Evolutionary conservation across 1,139 yeast genomes (phyloP).

Genomic region (Saccharomyces hybrid): DNA sequence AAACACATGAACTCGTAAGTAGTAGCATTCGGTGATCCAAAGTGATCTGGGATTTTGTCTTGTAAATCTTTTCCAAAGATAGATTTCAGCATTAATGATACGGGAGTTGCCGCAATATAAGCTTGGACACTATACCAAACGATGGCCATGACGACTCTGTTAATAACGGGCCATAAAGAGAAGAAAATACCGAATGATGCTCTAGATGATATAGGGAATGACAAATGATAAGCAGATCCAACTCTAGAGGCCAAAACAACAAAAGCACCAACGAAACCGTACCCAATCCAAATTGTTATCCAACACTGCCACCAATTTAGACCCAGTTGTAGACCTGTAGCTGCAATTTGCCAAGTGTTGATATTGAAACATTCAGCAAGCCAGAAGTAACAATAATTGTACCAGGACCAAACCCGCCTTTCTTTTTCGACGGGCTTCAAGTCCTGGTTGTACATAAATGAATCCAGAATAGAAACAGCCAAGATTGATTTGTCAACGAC

Average conservation of each 20-base stretch:
- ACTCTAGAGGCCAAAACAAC: slow-evolving; percentile 59
- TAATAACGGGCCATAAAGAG: slow-evolving; percentile 70
- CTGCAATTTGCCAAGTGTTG: slow-evolving; percentile 86
- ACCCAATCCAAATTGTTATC: slow-evolving; percentile 76
- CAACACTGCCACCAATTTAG: slow-evolving; percentile 87
- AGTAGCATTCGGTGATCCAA: slow-evolving; percentile 47
- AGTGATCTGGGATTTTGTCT: slow-evolving; percentile 43
- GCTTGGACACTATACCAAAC: slow-evolving; percentile 83
- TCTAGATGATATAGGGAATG: slow-evolving; percentile 70
- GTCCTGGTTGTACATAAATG: slow-evolving; percentile 63
- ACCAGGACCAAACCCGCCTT: slow-evolving; percentile 76
- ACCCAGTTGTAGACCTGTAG: slow-evolving; percentile 68
- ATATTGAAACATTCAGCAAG: slow-evolving; percentile 80
- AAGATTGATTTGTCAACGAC: slow-evolving; percentile 23
- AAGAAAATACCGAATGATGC: slow-evolving; percentile 74
- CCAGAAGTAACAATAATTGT: slow-evolving; percentile 73
- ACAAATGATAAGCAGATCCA: slow-evolving; percentile 66
- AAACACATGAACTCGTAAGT: slow-evolving; percentile 65
- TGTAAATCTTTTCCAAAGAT: slow-evolving; percentile 57
- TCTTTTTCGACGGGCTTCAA: slow-evolving; percentile 59
- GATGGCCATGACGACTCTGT: slow-evolving; percentile 74
- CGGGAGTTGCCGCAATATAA: slow-evolving; percentile 76
- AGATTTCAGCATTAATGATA: slow-evolving; percentile 60
- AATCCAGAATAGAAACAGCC: slow-evolving; percentile 33
- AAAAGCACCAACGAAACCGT: slow-evolving; percentile 51